A percentile compares a stretch with the other conserved stretches of the same genome.
Conservation (phyloP, 805 yeast genomes). For the Tetrapisispora iriomotensis region DNA sequence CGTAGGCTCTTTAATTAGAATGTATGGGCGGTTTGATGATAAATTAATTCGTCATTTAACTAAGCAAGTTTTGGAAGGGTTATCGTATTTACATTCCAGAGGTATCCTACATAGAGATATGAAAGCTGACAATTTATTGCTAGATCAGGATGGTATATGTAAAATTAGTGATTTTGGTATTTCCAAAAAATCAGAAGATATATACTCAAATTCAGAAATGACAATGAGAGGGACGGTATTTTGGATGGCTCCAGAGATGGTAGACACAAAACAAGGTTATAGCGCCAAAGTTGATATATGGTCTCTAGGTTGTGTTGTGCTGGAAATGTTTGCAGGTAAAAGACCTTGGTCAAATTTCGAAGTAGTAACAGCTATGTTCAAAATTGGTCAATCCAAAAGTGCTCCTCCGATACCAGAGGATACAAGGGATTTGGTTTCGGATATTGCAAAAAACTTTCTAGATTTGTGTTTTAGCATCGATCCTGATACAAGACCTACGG, state of each 20-base stretch:
- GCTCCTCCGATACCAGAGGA: slow-evolving; percentile 98
- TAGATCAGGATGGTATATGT: slow-evolving; percentile 88
- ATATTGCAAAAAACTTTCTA: slow-evolving; percentile 59
- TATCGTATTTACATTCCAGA: slow-evolving; percentile 80
- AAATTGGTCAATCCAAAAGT: slow-evolving; percentile 70
- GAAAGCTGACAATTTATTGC: slow-evolving; percentile 81
- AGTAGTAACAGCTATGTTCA: slow-evolving; percentile 88
- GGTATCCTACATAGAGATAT: slow-evolving; percentile 95
- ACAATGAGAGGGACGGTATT: slow-evolving; percentile 98
- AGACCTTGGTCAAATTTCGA: slow-evolving; percentile 97
- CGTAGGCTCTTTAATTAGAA: slow-evolving; percentile 73
- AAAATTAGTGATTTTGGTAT: slow-evolving; percentile 96
- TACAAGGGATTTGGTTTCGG: slow-evolving; percentile 52
- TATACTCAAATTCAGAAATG: slow-evolving; percentile 89
- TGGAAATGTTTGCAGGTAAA: slow-evolving; percentile 96
- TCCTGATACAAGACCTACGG: slow-evolving; percentile 85
- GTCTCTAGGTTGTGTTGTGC: slow-evolving; percentile 94
- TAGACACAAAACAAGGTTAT: slow-evolving; percentile 86
- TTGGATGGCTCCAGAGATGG: slow-evolving; percentile 99
- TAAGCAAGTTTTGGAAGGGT: slow-evolving; percentile 70
- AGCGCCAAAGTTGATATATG: slow-evolving; percentile 97
- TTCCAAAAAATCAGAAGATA: slow-evolving; percentile 74
- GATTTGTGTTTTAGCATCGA: slow-evolving; percentile 67
- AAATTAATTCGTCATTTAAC: slow-evolving; percentile 61
- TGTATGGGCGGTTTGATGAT: slow-evolving; percentile 81